Conservation (phyloP, 345 rosid genomes). For the Firmiana major region DNA sequence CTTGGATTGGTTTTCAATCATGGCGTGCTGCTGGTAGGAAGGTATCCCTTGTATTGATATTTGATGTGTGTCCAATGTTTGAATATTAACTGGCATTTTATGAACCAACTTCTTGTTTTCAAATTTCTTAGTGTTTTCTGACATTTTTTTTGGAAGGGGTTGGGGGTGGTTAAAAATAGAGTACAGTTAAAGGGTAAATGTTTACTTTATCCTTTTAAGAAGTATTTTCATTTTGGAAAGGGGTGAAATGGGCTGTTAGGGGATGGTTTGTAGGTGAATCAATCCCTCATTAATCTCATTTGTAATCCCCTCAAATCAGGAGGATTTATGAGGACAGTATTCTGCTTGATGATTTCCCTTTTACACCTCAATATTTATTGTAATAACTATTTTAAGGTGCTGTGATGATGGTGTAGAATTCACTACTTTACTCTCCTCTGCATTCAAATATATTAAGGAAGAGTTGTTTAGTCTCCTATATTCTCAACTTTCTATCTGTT, state of each 20-base stretch:
- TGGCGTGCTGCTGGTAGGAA: constrained; percentile 96
- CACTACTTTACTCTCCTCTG: neutral
- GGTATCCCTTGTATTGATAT: constrained; percentile 45
- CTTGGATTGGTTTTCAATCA: constrained; percentile 99
- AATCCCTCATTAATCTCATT: neutral
- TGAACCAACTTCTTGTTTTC: neutral
- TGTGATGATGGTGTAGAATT: neutral
- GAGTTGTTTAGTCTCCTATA: neutral
- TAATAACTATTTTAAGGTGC: neutral
- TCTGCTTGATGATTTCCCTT: neutral
- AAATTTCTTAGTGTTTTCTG: neutral
- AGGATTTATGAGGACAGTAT: neutral
- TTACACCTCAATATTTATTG: neutral
- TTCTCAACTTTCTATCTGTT: neutral
- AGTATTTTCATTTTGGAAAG: neutral
- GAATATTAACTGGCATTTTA: neutral
- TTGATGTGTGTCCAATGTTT: neutral
- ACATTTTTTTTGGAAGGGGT: neutral
- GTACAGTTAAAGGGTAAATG: neutral
- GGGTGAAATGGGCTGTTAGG: neutral
- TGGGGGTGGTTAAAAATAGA: neutral
- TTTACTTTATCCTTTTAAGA: neutral
- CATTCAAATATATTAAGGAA: neutral
- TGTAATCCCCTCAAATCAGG: neutral
- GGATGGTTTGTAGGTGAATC: neutral